Evolutionary conservation across 2,329 filamentous ascomycete species (phyloP).

Genomic region (Alternaria angustiovoidea): DNA sequence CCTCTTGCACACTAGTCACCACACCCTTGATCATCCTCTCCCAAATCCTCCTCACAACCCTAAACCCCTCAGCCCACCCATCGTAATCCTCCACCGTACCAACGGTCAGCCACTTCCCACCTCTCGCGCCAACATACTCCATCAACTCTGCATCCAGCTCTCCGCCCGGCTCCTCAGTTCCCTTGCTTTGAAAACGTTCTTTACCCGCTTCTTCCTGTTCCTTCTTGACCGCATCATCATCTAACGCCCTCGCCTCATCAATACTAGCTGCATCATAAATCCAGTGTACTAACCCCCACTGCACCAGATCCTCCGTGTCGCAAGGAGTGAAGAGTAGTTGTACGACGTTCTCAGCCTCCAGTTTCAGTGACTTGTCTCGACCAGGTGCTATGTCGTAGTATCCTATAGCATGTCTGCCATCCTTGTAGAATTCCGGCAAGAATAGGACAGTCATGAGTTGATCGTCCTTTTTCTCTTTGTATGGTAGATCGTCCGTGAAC

Average conservation of each 20-base stretch:
- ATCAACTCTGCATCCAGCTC: background rate
- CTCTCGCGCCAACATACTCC: conserved; percentile 6
- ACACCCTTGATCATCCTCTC: background rate
- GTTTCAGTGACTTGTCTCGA: no score
- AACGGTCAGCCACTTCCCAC: conserved; percentile 15
- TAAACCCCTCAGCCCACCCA: background rate
- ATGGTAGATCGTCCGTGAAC: conserved; percentile 12
- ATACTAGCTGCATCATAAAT: background rate
- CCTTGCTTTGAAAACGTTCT: no score
- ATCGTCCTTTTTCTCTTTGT: no score
- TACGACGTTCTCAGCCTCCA: background rate
- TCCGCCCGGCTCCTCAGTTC: no score
- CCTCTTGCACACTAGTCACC: background rate
- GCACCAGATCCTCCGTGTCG: conserved; percentile 2
- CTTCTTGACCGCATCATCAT: background rate
- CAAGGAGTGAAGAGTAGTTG: conserved; percentile 25
- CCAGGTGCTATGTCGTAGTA: conserved; percentile 11
- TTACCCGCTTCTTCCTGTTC: no score
- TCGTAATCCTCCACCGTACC: conserved; percentile 8
- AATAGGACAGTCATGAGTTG: conserved; percentile 22
- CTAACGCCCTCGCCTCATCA: background rate
- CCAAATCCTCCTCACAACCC: conserved; percentile 6
- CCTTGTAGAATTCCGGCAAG: conserved; percentile 27
- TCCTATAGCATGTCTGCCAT: conserved; percentile 23
- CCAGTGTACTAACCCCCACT: conserved; percentile 15